Percentiles rank a stretch among this genome's conserved stretches.
phyloP scores from a whole-genome alignment of 2,329 filamentous ascomycete species.

The Monosporascus sp. region DNA sequence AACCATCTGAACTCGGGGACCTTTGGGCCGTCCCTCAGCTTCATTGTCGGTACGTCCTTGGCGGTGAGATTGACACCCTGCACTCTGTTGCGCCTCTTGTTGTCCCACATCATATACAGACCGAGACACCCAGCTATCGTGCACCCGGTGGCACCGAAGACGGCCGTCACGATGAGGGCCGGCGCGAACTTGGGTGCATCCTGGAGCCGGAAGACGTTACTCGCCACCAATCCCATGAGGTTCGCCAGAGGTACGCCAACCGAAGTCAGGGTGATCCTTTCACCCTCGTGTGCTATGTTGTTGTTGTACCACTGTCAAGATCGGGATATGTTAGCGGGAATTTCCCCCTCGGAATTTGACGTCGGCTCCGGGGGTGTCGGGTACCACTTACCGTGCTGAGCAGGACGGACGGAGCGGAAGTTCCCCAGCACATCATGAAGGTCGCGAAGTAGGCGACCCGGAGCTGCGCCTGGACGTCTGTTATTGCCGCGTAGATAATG shows the following conservation, averaged over 20 bases:
- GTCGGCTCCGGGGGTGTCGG: background rate
- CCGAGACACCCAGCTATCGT: constrained; percentile 52
- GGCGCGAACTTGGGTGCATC: constrained; percentile 63
- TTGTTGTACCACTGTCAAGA: constrained; percentile 64
- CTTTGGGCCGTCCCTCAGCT: constrained; percentile 48
- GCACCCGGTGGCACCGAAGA: constrained; percentile 57
- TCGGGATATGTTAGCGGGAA: constrained; percentile 12
- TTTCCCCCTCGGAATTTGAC: constrained; percentile 31
- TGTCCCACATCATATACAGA: constrained; percentile 60
- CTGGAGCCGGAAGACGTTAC: constrained; percentile 61
- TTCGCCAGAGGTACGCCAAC: constrained; percentile 72
- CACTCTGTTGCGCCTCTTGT: constrained; percentile 51
- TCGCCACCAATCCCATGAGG: constrained; percentile 66
- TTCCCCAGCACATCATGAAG: constrained; percentile 82
- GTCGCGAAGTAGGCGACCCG: constrained; percentile 68
- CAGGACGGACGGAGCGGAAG: constrained; percentile 67
- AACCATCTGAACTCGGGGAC: constrained; percentile 55
- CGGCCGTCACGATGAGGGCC: constrained; percentile 59
- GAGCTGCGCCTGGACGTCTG: constrained; percentile 54
- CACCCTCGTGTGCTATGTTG: constrained; percentile 73
- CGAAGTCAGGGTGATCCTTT: constrained; percentile 63
- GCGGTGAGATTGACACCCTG: constrained; percentile 52
- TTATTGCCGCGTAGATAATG: constrained; percentile 69
- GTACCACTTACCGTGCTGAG: constrained; percentile 32
- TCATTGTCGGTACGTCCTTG: constrained; percentile 50